Evolutionary conservation across 495 filamentous ascomycete species (phyloP).

Genomic region (Penicillium manginii): DNA sequence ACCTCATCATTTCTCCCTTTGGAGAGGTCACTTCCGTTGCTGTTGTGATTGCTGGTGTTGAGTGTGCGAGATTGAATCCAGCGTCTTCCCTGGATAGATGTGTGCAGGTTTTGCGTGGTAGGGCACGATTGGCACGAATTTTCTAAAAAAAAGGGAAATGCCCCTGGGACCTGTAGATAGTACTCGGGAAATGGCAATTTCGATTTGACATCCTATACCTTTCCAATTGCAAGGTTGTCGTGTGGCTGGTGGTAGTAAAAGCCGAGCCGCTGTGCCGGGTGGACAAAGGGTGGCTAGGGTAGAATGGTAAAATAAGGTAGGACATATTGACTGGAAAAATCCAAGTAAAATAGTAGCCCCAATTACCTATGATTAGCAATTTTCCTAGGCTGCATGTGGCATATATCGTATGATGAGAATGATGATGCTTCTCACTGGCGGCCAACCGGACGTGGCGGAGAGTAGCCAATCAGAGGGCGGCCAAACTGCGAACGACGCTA

Average conservation of each 20-base stretch:
- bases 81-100: slow-evolving; percentile 2
- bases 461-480: slow-evolving; percentile 40
- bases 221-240: not conserved
- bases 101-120: slow-evolving; percentile 5
- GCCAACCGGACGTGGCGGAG: slow-evolving; percentile 20
- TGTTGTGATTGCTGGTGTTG: not conserved
- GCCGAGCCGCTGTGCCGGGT: not conserved
- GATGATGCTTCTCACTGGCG: slow-evolving; percentile 31
- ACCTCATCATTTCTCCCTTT: not conserved
- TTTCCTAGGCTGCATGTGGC: not conserved
- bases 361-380: not conserved
- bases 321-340: not conserved
- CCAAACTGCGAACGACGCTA: slow-evolving; percentile 43
- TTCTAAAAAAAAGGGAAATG: slow-evolving; percentile 1
- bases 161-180: not conserved
- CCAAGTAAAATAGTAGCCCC: not conserved
- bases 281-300: too few relatives aligned
- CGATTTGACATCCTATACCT: not conserved
- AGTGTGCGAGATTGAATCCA: not conserved
- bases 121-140: slow-evolving; percentile 1
- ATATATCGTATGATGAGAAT: slow-evolving; percentile 23
- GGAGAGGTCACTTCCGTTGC: not conserved
- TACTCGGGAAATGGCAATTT: not conserved
- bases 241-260: not conserved
- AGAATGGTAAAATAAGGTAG: not conserved